A percentile compares a stretch with the other conserved stretches of the same genome.
phyloP scores from a whole-genome alignment of 345 rosid species.

The rapeseed (Brassica napus) region DNA sequence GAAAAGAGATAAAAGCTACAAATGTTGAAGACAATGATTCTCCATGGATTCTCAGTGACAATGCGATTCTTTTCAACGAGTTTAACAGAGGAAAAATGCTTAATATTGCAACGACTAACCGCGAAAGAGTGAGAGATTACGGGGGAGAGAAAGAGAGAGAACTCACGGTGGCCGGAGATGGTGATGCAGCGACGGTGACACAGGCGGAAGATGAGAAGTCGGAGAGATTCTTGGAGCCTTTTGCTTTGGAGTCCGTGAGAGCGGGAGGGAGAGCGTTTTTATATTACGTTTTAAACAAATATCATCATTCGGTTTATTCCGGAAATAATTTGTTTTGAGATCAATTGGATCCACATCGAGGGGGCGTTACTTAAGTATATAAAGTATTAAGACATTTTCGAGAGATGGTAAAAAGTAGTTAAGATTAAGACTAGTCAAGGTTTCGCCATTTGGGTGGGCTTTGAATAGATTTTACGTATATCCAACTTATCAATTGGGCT shows the following conservation, averaged over 20 bases:
- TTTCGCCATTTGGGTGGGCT: neutral
- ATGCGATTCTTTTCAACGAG: neutral
- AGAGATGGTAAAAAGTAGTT: neutral
- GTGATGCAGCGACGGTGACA: neutral
- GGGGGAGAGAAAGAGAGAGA: neutral
- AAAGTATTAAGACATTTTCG: neutral
- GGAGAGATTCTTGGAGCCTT: neutral
- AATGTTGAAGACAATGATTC: neutral
- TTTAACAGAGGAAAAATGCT: neutral
- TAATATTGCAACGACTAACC: neutral
- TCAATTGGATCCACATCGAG: neutral
- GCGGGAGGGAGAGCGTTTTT: neutral
- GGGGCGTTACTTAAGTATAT: neutral
- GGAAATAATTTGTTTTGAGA: neutral
- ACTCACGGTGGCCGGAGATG: neutral
- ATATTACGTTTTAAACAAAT: neutral
- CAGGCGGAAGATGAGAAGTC: neutral
- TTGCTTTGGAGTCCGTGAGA: neutral
- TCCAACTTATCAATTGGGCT: too few relatives aligned
- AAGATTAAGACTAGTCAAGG: neutral
- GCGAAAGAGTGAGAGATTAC: neutral
- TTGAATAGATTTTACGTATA: too few relatives aligned
- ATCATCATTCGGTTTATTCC: neutral
- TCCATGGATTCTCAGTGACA: neutral
- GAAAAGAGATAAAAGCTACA: neutral